Evolutionary conservation across 805 yeast genomes (phyloP).

Genomic region (Blastobotrys terrestris): DNA sequence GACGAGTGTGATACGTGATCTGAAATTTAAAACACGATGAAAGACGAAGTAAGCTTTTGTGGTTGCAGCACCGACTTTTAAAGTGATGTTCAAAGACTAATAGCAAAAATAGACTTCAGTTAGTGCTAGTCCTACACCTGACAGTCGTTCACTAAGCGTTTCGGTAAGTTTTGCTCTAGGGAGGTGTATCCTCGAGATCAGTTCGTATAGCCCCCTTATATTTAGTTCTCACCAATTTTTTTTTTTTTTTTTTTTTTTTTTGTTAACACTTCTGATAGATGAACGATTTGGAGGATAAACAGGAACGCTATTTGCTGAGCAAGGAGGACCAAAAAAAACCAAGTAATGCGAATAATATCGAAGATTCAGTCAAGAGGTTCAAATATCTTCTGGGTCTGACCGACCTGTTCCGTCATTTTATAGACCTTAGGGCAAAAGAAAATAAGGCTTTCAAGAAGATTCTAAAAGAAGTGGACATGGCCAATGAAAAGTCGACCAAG

Average conservation of each 20-base stretch:
- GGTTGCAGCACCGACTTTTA: background rate
- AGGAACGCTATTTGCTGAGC: conserved; percentile 15
- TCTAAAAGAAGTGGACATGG: conserved; percentile 28
- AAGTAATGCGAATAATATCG: conserved; percentile 2
- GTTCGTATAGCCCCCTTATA: no score
- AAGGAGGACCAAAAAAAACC: conserved; percentile 11
- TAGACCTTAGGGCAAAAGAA: conserved; percentile 69
- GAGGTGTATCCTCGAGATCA: background rate
- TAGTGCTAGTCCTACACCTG: background rate
- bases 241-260: background rate
- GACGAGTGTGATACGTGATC: background rate
- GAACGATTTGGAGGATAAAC: conserved; percentile 9
- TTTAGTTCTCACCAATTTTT: background rate
- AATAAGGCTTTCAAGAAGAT: conserved; percentile 51
- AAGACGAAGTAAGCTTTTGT: background rate
- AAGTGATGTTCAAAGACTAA: background rate
- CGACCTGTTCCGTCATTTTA: conserved; percentile 79
- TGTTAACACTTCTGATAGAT: background rate
- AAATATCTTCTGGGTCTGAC: conserved; percentile 73
- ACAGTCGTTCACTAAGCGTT: background rate
- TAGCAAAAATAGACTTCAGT: background rate
- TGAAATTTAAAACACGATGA: background rate
- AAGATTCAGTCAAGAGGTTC: conserved; percentile 51
- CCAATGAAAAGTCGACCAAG: conserved; percentile 19
- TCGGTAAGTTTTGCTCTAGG: background rate